A percentile compares a stretch with the other conserved stretches of the same genome.
Evolutionary conservation across 2,329 filamentous ascomycete genomes (phyloP).

Genomic region (Tricladium varicosporioides): DNA sequence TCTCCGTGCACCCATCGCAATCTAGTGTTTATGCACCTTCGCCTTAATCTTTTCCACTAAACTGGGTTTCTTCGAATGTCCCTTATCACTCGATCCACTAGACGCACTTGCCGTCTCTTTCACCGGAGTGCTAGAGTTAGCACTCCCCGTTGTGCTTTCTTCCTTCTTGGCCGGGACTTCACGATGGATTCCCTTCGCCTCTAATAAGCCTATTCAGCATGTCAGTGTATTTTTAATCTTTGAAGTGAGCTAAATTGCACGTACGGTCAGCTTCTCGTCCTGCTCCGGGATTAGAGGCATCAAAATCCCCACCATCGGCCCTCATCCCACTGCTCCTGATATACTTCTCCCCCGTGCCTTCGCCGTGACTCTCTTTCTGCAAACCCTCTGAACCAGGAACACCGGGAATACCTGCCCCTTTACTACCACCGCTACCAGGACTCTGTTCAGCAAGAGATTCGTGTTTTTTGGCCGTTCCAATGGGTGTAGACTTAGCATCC

Average conservation of each 20-base stretch:
- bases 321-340: constrained; percentile 56
- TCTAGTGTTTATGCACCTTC: constrained; percentile 53
- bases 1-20: not conserved
- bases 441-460: constrained; percentile 31
- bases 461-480: not conserved
- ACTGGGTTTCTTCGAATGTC: constrained; percentile 38
- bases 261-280: constrained; percentile 65
- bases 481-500: constrained; percentile 11
- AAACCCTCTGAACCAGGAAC: constrained; percentile 13
- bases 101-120: not conserved
- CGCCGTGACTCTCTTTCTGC: constrained; percentile 35
- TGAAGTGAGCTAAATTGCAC: constrained; percentile 19
- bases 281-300: constrained; percentile 61
- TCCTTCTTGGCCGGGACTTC: constrained; percentile 9
- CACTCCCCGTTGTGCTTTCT: not conserved
- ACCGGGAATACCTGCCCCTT: not conserved
- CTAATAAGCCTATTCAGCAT: constrained; percentile 46
- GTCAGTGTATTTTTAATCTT: not conserved
- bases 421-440: constrained; percentile 26
- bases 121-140: not conserved
- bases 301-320: constrained; percentile 67
- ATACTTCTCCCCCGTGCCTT: constrained; percentile 55
- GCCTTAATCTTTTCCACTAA: constrained; percentile 66
- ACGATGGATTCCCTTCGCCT: constrained; percentile 48
- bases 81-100: constrained; percentile 22